Evolutionary conservation across 371 early-diverging fungal species (phyloP).

Genomic region (Nematocida homosporus): DNA sequence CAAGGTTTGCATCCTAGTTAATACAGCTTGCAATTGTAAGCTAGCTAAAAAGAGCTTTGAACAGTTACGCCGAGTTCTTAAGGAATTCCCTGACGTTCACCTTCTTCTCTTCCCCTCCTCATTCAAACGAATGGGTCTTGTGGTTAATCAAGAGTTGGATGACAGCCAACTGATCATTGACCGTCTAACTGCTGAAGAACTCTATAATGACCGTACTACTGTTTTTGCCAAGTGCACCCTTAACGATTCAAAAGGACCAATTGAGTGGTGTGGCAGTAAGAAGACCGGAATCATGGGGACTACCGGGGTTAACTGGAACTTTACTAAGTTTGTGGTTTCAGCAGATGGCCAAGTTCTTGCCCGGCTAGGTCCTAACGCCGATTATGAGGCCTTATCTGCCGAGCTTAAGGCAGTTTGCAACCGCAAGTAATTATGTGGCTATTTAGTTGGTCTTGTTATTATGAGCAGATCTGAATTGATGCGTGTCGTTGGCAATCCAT

Average conservation of each 20-base stretch:
- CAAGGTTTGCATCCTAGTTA: slow-evolving; percentile 72
- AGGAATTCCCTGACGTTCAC: slow-evolving; percentile 73
- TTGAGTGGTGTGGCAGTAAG: slow-evolving; percentile 72
- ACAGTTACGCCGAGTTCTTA: slow-evolving; percentile 75
- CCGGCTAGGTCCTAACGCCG: slow-evolving; percentile 69
- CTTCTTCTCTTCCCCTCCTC: slow-evolving; percentile 73
- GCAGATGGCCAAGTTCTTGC: slow-evolving; percentile 71
- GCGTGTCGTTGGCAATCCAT: too few species aligned
- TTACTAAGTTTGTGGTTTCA: slow-evolving; percentile 73
- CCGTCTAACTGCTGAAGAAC: slow-evolving; percentile 51
- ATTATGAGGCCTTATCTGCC: neutral
- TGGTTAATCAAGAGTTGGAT: slow-evolving; percentile 73
- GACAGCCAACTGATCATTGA: slow-evolving; percentile 67
- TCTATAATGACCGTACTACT: slow-evolving; percentile 74
- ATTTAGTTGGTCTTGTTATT: too few species aligned
- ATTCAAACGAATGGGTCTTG: slow-evolving; percentile 75
- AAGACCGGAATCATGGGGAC: slow-evolving; percentile 70
- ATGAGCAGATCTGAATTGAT: too few species aligned
- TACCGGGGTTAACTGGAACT: slow-evolving; percentile 66
- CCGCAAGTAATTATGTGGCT: neutral
- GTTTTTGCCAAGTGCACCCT: slow-evolving; percentile 79
- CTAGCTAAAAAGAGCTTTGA: slow-evolving; percentile 76
- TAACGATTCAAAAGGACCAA: slow-evolving; percentile 75
- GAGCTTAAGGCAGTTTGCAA: neutral
- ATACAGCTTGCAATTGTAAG: slow-evolving; percentile 88